Evolutionary conservation across 2,329 filamentous ascomycete genomes (phyloP), one percentile per base, ranked within the genome.

Genomic region (Metarhizium brunneum): DNA sequence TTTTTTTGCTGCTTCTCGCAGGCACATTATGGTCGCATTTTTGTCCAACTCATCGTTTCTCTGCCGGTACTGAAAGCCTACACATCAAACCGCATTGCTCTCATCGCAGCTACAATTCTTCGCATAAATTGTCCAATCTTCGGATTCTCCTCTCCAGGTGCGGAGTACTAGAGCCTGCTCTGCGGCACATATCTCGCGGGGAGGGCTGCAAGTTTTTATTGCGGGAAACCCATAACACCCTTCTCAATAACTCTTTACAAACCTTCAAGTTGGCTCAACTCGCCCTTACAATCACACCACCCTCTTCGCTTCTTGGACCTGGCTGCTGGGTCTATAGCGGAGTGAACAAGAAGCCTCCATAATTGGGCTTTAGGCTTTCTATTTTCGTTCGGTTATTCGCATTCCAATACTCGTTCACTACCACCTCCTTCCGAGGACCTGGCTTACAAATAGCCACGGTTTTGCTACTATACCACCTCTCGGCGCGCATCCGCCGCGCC

Each of bases 321-420:
- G 85, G 86, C 72, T 85, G 86, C 81, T 90, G 91, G 91, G 91
- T 95, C 85, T 92, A 92, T 75, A 86, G 86, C 81, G 92, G 92
- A 87, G 89, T 91, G 79, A 90, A 94, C 81, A 94, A 91, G 80
- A 92, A 95, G 78, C 92, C 94, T 72, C 92, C 92, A 81, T 97
- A 97, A 96, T 77, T 92, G 64, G 54, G 20, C 14, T 25, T 35
- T 35, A 11, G 32, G 32, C 32, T 47, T 38, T 5, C 16, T 42
- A 13, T 50, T 43, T 32, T 35, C 30, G 7, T 8, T 47, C 49
- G 10, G 18, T 48, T 16, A 16, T 48, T n/a, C 13, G 20, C 25
- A 11, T 14, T 29, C 25, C 8, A 48, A 14, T 16, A 29, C 8
- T 18, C 13, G 4, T 40, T 29, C 25, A 52, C 43, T 38, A 29